Base-by-base conservation (phyloP, 305 asterid species). In the Coffea humblotiana region DNA sequence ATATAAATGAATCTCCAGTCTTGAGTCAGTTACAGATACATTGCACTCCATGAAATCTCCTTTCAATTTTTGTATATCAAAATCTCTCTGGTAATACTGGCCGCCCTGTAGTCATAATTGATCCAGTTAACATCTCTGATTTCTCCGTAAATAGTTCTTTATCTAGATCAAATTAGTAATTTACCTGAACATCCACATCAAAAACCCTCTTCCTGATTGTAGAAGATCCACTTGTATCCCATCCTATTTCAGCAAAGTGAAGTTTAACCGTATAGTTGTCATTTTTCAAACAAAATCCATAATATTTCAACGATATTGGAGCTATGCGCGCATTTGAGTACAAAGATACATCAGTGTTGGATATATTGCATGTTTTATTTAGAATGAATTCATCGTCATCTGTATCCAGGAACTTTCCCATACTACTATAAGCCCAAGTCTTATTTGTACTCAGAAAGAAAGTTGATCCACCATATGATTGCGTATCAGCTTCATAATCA, bases 371-470 rank as follows among this genome's bases (percentile, higher is more conserved):
- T 49, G 32, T 32, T 32, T 27, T n/a, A 3, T 54, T 19, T 11
- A 68, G 16, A 16, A 47, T 54, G 51, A 65, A 48, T 1, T 32
- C 14, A 8, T 15, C 5, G 3, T n/a, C 2, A 8, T 0, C 8
- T 6, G 0, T 14, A 3, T 14, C 16, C 12, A 10, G 0, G 54
- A 12, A 29, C 13, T 4, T 5, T 23, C 84, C 84, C 81, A 81
- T 76, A 58, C 81, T 81, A 71, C 84, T 81, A 63, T 77, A 81
- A 81, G 70, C 84, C 84, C 84, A 81, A 67, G 43, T 65, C 60
- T 29, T 15, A 32, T 3, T 29, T 8, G 29, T 8, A 12, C 51
- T 15, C 2, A 19, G 10, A 45, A n/a, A 58, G 61, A 81, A 81
- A 8, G 84, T 81, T 61, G 81, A 68, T 29, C 35, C 32, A 0